Evolutionary conservation across 768 basidiomycete species (phyloP).

Genomic region (Phlebiopsis flavidoalba): DNA sequence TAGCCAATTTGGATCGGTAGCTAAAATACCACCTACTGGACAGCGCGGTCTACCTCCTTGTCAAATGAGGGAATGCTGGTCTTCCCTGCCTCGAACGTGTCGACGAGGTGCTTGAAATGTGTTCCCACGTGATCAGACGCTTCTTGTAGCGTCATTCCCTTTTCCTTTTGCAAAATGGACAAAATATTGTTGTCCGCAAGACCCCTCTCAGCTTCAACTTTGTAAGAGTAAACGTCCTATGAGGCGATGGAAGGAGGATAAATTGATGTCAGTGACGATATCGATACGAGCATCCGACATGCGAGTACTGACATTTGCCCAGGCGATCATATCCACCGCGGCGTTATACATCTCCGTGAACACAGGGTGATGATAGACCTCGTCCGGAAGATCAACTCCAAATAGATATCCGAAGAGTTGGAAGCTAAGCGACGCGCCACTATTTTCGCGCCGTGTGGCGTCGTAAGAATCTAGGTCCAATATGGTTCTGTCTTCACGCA

Average conservation of each 20-base stretch:
- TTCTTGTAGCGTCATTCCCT: slow-evolving; percentile 30
- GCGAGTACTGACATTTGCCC: slow-evolving; percentile 53
- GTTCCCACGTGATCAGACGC: slow-evolving; percentile 35
- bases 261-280: too few relatives aligned
- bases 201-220: slow-evolving; percentile 70
- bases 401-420: slow-evolving; percentile 56
- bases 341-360: slow-evolving; percentile 52
- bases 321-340: slow-evolving; percentile 62
- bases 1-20: too few relatives aligned
- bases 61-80: slow-evolving; percentile 37
- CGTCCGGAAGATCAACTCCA: slow-evolving; percentile 58
- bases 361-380: slow-evolving; percentile 49
- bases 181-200: slow-evolving; percentile 52
- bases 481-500: slow-evolving; percentile 51
- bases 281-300: neutral
- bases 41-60: slow-evolving; percentile 33
- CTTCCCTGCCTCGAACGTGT: slow-evolving; percentile 31
- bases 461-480: slow-evolving; percentile 51
- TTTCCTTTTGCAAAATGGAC: slow-evolving; percentile 45
- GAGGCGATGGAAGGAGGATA: neutral
- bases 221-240: slow-evolving; percentile 69
- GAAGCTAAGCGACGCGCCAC: slow-evolving; percentile 60
- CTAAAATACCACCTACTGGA: slow-evolving; percentile 21
- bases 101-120: slow-evolving; percentile 31
- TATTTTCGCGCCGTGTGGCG: slow-evolving; percentile 60